Evolutionary conservation across 495 filamentous ascomycete genomes (phyloP), one percentile per base, ranked within the genome.

Genomic region (Eremomyces bilateralis): DNA sequence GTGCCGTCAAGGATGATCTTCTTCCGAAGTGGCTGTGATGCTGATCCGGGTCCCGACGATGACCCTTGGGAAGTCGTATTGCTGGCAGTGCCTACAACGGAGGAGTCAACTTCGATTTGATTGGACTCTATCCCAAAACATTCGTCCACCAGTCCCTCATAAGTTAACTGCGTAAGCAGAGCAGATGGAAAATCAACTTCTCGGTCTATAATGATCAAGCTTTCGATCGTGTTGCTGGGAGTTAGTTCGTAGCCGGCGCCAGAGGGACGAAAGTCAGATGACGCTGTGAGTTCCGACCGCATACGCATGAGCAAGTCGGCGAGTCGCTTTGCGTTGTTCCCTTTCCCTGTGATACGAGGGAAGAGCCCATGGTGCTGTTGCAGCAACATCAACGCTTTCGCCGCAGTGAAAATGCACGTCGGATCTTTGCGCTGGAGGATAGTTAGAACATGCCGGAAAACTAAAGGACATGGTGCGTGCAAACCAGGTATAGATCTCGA

Each of bases 111-210:
- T 45, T 95, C 84, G 28, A 80, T 74, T 52, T 91, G 79, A 52
- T 85, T 94, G 38, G 74, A 54, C 39, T 76, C 66, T 39, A 99
- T 85, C 31, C 78, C 76, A 41, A 92, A 90, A 22, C 81, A 67
- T 55, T 99, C 90, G 51, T 99, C 90, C 33, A 99, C 77, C 20
- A 99, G 53, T 0, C 90, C 90, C 57, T 95, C 84, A 47, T 99
- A 99, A 5, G 90, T 99, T 27, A 99, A 62, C 50, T 95, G 90
- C 0, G 88, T 95, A 31, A 95, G 69, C 10, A 99, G 64, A 1
- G 75, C 72, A 15, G 88, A 91, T 20, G 79, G 78, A 54, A 84
- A 80, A 48, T 99, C 90, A 31, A 91, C 74, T 42, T 92, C 83
- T 25, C 90, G 76, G 53, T 94, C 90, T 22, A 95, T 84, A 41